Evolutionary conservation across 345 rosid species (phyloP).

Genomic region (Boechera stricta): DNA sequence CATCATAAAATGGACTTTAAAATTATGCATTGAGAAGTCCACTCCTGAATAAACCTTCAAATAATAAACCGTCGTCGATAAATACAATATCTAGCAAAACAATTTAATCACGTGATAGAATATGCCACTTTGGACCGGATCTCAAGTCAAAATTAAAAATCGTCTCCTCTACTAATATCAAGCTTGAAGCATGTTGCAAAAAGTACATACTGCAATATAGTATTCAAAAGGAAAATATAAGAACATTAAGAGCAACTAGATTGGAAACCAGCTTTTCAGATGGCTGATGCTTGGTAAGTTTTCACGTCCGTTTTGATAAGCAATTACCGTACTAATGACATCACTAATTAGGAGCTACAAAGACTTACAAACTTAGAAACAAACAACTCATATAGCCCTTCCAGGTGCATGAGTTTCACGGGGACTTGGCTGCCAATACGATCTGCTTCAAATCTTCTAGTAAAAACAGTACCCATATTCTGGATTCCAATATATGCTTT

Average conservation of each 20-base stretch:
- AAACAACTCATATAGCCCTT: slow-evolving; percentile 91
- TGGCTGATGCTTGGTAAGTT: slow-evolving; percentile 25
- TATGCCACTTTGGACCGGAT: slow-evolving; percentile 5
- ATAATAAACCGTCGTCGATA: slow-evolving; percentile 19
- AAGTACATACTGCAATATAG: slow-evolving; percentile 24
- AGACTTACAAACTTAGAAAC: slow-evolving; percentile 93
- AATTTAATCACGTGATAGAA: neutral
- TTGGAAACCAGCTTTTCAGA: slow-evolving; percentile 27
- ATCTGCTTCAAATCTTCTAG: slow-evolving; percentile 94
- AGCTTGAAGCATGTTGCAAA: slow-evolving; percentile 8
- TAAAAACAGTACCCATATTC: slow-evolving; percentile 86
- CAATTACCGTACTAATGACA: slow-evolving; percentile 23
- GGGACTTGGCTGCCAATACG: slow-evolving; percentile 95
- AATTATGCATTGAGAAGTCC: slow-evolving; percentile 73
- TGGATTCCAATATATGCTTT: slow-evolving; percentile 93
- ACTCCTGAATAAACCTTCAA: slow-evolving; percentile 79
- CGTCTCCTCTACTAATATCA: slow-evolving; percentile 2
- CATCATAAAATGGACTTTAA: slow-evolving; percentile 79
- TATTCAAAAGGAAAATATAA: slow-evolving; percentile 1
- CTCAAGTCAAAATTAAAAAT: slow-evolving; percentile 11
- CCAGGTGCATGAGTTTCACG: slow-evolving; percentile 91
- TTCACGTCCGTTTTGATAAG: slow-evolving; percentile 16
- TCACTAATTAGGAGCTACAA: slow-evolving; percentile 13
- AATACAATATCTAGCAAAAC: slow-evolving; percentile 29
- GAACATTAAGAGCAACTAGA: slow-evolving; percentile 3